Evolutionary conservation across 192 early-diverging fungal genomes (phyloP), one percentile per base, ranked within the genome.

Genomic region (Coemansia brasiliensis): DNA sequence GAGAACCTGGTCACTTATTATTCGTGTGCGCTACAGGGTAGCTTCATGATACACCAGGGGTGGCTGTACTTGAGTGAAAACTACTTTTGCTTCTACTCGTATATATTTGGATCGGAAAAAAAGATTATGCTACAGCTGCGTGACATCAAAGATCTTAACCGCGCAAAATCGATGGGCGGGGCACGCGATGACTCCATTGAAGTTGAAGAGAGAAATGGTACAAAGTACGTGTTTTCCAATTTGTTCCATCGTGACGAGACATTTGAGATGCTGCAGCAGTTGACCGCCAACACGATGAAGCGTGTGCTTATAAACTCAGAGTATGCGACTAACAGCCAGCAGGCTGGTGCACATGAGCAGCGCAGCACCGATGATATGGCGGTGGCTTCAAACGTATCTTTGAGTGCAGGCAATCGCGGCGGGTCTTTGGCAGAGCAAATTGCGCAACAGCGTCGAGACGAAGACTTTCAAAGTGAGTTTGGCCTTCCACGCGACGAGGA

Each of bases 11-110:
- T 98, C 22, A 95, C 88, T 50, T 98, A 94, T 71, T 99, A 99
- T 76, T 92, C 94, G 10, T 94, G 93, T 59, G 88, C 92, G 3
- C 93, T 93, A 57, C 85, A 92, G 44, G 82, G 83, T 21, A 84
- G 81, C 45, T 72, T 84, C 59, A 84, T 95, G 64, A 82, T 89
- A 44, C 90, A 89, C 67, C 97, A 99, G 74, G 97, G 97, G 0
- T 99, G 97, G 97, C 75, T 99, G 72, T 99, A 99, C 62, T 84
- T 99, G 39, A 93, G 90, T 48, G 86, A 93, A 63, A 91, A 94
- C 58, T 90, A 94, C 67, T 66, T 96, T 21, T 92, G 91, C 82
- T 99, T 98, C 65, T 93, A 99, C 74, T 94, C 94, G 17, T 94
- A 94, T 56, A 78, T 98, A 39, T 84, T 99, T 37, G 94, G 93